phyloP scores from a whole-genome alignment of 306 rosid genomes.

The Fagus sylvatica region DNA sequence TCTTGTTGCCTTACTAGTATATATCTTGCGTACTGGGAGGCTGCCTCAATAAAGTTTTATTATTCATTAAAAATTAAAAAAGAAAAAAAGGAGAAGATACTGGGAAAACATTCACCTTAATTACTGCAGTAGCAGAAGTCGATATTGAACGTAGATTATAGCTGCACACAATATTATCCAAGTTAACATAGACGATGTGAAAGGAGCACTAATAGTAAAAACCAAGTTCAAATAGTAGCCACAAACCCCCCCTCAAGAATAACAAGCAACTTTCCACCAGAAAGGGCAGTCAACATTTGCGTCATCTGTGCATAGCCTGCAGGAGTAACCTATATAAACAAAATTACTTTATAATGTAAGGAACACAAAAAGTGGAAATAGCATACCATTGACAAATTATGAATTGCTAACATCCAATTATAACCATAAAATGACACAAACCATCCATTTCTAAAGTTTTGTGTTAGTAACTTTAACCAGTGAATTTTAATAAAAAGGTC shows the following conservation, averaged over 20 bases:
- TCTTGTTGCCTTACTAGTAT: no score
- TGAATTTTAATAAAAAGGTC: conserved; percentile 10
- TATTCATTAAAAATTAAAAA: no score
- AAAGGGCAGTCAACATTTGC: conserved; percentile 64
- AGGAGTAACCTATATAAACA: conserved; percentile 73
- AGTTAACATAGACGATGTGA: conserved; percentile 22
- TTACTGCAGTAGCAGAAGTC: conserved; percentile 84
- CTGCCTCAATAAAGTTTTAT: no score
- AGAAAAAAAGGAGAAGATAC: no score
- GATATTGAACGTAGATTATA: conserved; percentile 98
- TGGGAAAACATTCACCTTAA: conserved; percentile 59
- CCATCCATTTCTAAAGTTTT: not conserved
- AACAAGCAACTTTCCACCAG: conserved; percentile 93
- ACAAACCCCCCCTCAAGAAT: conserved; percentile 98
- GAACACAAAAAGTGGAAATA: conserved; percentile 4
- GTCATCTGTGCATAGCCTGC: conserved; percentile 94
- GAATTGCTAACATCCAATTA: not conserved
- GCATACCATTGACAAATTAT: not conserved
- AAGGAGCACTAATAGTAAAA: conserved; percentile 18
- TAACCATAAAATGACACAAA: not conserved
- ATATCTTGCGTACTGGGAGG: no score
- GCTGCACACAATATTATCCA: conserved; percentile 53
- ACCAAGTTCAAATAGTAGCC: conserved; percentile 32
- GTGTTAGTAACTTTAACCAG: not conserved
- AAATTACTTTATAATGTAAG: conserved; percentile 27